Evolutionary conservation across 805 yeast genomes (phyloP), one percentile per base, ranked within the genome.

Genomic region (Yamadazyma paraphyllophila): DNA sequence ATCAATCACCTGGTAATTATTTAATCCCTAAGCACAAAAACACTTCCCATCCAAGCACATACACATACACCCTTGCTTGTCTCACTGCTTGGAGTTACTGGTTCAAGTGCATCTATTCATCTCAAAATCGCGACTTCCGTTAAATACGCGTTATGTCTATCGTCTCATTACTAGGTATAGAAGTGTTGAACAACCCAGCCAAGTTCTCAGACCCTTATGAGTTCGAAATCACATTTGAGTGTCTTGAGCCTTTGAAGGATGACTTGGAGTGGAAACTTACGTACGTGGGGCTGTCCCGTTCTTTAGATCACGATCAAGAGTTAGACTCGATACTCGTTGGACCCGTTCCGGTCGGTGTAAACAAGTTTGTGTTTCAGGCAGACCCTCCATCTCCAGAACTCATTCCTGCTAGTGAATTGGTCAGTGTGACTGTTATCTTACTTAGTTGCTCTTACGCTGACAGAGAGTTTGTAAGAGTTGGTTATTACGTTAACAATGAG

Each of bases 211-310:
- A 88, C 58, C 88, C 97, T 2, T 94, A 94, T 56, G 95, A 94
- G 62, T 91, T 94, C 62, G 98, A 94, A 65, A 94, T 94, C 66
- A 94, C 99, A 0, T 94, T 94, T 60, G 99, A 94, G 66, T 94
- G 99, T 65, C 71, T 92, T 39, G 99, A 94, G 65, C 90, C 96
- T 1, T 72, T 94, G 54, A 88, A 81, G 57, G 90, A 86, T 58
- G 99, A 94, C 64, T 74, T 94, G 47, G 99, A 94, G 65, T 94
- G 99, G 99, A 94, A 94, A 63, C 73, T 94, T 47, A 92, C 97
- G 1, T 94, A 94, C 56, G 99, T 94, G 34, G 99, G 99, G 1
- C 88, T 96, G 4, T 91, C 97, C 1, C 78, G 96, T 39, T 89
- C 97, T 32, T 68, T 89, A 42, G 97, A 94, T 52, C 97, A 94